These are phyloP conservation scores for Dioscorea cayenensis DNA, from an alignment of 116 monocot species.

Conservation along the genomic window DNA sequence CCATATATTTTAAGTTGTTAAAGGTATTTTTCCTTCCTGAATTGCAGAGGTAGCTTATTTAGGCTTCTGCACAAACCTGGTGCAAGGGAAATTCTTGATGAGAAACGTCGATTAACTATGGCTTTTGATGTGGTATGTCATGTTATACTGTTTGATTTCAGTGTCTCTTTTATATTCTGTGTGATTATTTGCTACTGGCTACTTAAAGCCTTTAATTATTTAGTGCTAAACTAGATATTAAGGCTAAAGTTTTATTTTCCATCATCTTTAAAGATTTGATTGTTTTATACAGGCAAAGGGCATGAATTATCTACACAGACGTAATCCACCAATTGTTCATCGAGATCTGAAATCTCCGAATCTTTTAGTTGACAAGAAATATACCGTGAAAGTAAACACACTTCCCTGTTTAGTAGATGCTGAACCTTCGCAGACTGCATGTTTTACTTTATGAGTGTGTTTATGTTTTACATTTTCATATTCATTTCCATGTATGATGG, in stretches of 20 bases:
- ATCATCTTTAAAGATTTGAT: not conserved
- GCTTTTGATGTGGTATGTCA: conserved; percentile 88
- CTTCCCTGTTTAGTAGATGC: too few species aligned
- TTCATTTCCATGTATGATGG: too few species aligned
- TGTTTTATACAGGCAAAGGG: conserved; percentile 76
- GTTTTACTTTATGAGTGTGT: too few species aligned
- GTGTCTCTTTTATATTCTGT: not conserved
- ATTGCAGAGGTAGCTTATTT: conserved; percentile 90
- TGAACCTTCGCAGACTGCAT: too few species aligned
- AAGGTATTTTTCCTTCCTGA: conserved; percentile 2
- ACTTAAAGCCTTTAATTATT: not conserved
- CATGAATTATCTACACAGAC: conserved; percentile 98
- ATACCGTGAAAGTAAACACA: conserved; percentile 76
- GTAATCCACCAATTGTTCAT: conserved; percentile 94
- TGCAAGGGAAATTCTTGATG: conserved; percentile 74
- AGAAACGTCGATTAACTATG: conserved; percentile 88
- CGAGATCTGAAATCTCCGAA: conserved; percentile 98
- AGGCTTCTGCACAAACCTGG: conserved; percentile 79
- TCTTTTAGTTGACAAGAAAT: conserved; percentile 97
- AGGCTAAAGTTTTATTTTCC: not conserved
- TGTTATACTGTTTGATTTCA: not conserved
- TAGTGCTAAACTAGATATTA: too few species aligned
- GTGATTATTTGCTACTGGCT: not conserved
- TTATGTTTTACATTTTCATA: too few species aligned
- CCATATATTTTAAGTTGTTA: not conserved